A percentile compares a stretch with the other conserved stretches of the same genome.
phyloP scores from a whole-genome alignment of 441 rosid genomes.

The Adansonia rubrostipa region DNA sequence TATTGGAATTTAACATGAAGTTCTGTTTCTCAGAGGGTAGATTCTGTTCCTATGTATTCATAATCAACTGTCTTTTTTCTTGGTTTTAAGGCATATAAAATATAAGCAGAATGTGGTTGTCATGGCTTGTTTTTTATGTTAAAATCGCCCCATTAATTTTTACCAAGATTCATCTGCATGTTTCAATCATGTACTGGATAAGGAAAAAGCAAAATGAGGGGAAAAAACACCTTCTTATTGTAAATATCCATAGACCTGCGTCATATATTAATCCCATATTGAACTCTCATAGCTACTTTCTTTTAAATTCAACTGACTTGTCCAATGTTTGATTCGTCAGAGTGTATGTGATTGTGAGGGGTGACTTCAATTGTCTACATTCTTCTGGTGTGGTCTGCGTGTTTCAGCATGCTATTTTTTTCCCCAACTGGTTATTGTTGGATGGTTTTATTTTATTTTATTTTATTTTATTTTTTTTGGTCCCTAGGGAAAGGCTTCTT shows the following conservation, averaged over 20 bases:
- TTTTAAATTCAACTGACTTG: neutral
- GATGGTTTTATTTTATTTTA: neutral
- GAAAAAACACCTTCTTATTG: neutral
- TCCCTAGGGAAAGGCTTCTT: neutral
- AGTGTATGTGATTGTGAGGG: neutral
- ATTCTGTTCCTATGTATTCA: neutral
- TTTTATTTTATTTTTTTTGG: too few relatives aligned
- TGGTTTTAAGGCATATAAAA: neutral
- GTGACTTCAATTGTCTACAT: neutral
- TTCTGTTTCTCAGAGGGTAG: conserved; percentile 4
- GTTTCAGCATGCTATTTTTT: neutral
- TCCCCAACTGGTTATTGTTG: neutral
- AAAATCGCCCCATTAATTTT: neutral
- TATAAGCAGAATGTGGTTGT: neutral
- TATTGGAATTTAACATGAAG: neutral
- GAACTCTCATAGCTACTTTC: neutral
- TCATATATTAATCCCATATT: neutral
- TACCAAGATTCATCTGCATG: neutral
- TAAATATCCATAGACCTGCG: neutral
- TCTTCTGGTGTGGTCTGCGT: neutral
- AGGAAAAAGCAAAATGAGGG: neutral
- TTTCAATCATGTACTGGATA: neutral
- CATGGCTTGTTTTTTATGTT: neutral
- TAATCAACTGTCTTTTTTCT: neutral
- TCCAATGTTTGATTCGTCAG: neutral